These are phyloP conservation scores for Stachybotrys chartarum DNA, from an alignment of 2,329 filamentous ascomycete genomes.

Conservation along the genomic window DNA sequence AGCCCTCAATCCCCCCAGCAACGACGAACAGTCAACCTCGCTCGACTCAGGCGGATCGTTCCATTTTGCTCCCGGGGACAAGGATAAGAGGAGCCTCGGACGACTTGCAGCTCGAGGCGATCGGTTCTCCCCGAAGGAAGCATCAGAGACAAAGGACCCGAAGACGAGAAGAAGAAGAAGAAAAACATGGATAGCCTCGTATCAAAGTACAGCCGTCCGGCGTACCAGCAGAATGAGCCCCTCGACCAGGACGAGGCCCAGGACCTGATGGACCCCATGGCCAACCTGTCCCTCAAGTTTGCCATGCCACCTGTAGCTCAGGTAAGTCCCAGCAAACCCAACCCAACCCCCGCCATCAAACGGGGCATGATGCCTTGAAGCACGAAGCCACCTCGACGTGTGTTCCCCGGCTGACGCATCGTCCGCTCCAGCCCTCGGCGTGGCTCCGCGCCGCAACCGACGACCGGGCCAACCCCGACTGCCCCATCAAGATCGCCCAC, in stretches of 20 bases:
- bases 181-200: constrained; percentile 81
- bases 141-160: background rate
- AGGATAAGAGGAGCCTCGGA: too few relatives aligned
- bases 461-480: constrained; percentile 92
- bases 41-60: too few relatives aligned
- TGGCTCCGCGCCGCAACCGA: constrained; percentile 97
- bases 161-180: constrained; percentile 1
- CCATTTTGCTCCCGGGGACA: too few relatives aligned
- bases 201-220: constrained; percentile 78
- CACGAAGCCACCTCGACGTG: background rate
- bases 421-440: constrained; percentile 60
- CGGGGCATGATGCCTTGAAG: too few relatives aligned
- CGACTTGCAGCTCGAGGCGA: too few relatives aligned
- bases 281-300: constrained; percentile 84
- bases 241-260: constrained; percentile 66
- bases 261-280: constrained; percentile 64
- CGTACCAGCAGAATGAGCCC: constrained; percentile 64
- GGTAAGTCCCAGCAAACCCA: constrained; percentile 42
- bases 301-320: constrained; percentile 88
- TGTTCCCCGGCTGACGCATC: constrained; percentile 4
- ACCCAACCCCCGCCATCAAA: background rate
- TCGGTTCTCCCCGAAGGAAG: background rate
- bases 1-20: too few relatives aligned
- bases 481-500: constrained; percentile 99
- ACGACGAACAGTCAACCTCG: too few relatives aligned